These are phyloP conservation scores for Nissolia schottii DNA, from an alignment of 306 rosid species.

Conservation along the genomic window DNA sequence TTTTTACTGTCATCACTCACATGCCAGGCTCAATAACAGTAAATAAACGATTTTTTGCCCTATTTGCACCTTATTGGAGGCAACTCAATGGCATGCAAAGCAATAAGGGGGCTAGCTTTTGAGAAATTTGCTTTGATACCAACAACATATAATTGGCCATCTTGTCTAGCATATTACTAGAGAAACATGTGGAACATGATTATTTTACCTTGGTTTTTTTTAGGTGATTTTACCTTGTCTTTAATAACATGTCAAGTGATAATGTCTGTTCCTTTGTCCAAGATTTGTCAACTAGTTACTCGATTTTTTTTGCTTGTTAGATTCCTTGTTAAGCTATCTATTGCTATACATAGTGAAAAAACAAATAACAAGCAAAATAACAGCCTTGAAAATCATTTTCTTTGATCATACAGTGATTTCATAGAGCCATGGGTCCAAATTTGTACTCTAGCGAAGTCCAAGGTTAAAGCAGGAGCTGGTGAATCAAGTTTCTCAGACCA, in stretches of 20 bases:
- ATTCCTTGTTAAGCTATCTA: not conserved
- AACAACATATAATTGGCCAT: not conserved
- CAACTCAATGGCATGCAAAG: not conserved
- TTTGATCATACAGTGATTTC: conserved; percentile 59
- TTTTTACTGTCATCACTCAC: conserved; percentile 7
- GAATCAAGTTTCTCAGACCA: conserved; percentile 54
- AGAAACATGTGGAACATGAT: not conserved
- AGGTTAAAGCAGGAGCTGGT: conserved; percentile 35
- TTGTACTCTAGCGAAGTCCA: conserved; percentile 62
- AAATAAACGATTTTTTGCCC: not conserved
- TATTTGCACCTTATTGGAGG: conserved; percentile 17
- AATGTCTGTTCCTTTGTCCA: not conserved
- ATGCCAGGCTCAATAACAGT: not conserved
- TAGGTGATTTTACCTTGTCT: not conserved
- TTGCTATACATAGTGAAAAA: not conserved
- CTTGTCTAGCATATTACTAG: not conserved
- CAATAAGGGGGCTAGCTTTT: not conserved
- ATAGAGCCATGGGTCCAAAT: conserved; percentile 93
- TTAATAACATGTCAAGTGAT: conserved; percentile 1
- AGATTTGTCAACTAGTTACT: not conserved
- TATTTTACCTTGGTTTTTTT: too few relatives aligned
- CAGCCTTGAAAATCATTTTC: not conserved
- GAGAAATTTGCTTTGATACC: not conserved
- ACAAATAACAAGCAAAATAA: too few relatives aligned
- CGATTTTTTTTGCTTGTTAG: not conserved